Conservation (phyloP, 169 alveolate genomes). For the Theileria orientalis region DNA sequence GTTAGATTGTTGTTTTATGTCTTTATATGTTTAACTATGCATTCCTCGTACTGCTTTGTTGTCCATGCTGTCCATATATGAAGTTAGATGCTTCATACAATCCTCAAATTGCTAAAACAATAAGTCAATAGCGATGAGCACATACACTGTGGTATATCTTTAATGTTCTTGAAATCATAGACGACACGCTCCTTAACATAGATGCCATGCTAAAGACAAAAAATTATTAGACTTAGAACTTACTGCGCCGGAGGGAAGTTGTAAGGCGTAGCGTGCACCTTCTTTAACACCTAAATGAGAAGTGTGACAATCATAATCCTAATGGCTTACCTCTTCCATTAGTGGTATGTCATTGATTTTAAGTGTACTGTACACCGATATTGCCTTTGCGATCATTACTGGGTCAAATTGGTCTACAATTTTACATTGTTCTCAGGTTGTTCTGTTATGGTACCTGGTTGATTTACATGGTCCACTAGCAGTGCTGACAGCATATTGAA, state of each 20-base stretch:
- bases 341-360: conserved; percentile 71
- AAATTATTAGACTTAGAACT: not conserved
- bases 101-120: conserved; percentile 9
- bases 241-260: conserved; percentile 50
- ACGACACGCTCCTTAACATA: conserved; percentile 24
- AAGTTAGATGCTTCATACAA: conserved; percentile 32
- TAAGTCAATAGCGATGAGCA: not conserved
- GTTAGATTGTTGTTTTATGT: not conserved
- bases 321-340: conserved; percentile 52
- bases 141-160: conserved; percentile 8
- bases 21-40: not conserved
- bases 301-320: conserved; percentile 8
- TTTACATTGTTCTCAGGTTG: too few species aligned
- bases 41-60: conserved; percentile 43
- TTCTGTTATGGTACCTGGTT: not conserved
- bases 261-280: conserved; percentile 23
- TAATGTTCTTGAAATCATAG: conserved; percentile 23
- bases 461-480: conserved; percentile 20
- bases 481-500: conserved; percentile 54
- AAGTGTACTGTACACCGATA: conserved; percentile 43
- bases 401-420: conserved; percentile 39
- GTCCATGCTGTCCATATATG: conserved; percentile 46
- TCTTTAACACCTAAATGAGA: conserved; percentile 16
- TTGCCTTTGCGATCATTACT: conserved; percentile 32
- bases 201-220: conserved; percentile 16